Evolutionary conservation across 352 stramenopile species (phyloP), one percentile per base, ranked within the genome.

Genomic region (Elongisporangium anandrum): DNA sequence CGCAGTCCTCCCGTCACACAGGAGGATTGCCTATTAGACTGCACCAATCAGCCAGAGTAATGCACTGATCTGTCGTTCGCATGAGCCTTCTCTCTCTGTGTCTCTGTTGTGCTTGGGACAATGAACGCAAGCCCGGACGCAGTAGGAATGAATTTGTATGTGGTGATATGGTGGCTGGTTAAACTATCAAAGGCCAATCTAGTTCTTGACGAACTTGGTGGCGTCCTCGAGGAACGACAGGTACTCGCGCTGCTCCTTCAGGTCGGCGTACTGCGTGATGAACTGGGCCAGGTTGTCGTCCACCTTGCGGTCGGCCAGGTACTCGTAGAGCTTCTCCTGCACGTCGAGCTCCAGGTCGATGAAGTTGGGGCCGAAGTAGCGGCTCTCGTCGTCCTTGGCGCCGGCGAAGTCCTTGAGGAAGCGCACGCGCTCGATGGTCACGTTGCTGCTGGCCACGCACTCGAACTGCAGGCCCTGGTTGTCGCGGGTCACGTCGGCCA

Each of bases 201-300:
- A 90, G 53, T 91, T 66, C 67, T 88, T 87, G 70, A 90, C 66
- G 53, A 94, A 92, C 63, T 69, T 71, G 52, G 78, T 68, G 12
- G 81, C 59, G 61, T 76, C 71, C 70, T 94, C 71, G 39, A 94
- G 75, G 68, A 94, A 94, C 16, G 71, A 60, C 57, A 92, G 61
- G 63, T 92, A 94, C 70, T 94, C 81, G 70, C 82, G 80, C 68
- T 94, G 85, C 72, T 94, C 82, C 70, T 94, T 94, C 45, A 92
- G 66, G 65, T 94, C 85, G 34, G 82, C 76, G 60, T 81, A 94
- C 68, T 92, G 76, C 60, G 78, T 83, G 61, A 94, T 92, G 64
- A 94, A 92, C 71, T 88, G 75, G n/a, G 82, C 82, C 50, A 94
- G 63, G 24, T 90, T 79, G 72, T 94, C 83, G 70, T 94, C 81